Evolutionary conservation across 176 grass and related monocot genomes (phyloP).

Genomic region (Elaeis guineensis): DNA sequence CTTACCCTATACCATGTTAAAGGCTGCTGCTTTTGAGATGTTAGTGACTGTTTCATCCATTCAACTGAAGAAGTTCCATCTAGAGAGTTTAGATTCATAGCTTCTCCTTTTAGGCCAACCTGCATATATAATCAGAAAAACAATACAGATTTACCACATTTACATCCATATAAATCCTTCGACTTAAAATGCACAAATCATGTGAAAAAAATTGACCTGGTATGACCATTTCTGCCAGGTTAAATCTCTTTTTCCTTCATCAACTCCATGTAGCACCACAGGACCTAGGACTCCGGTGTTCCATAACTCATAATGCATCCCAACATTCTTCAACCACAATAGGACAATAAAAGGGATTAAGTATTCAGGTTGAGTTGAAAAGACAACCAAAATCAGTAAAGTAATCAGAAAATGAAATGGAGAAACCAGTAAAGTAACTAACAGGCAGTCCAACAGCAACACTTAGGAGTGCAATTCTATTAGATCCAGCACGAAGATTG

Average conservation of each 20-base stretch:
- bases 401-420: too few species aligned
- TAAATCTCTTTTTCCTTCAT: conserved; percentile 75
- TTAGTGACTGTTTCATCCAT: conserved; percentile 83
- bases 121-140: conserved; percentile 16
- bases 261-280: conserved; percentile 70
- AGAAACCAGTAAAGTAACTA: conserved; percentile 16
- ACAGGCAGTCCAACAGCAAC: conserved; percentile 92
- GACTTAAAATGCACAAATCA: background rate
- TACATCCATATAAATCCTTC: background rate
- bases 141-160: background rate
- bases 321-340: conserved; percentile 58
- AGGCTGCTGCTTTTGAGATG: conserved; percentile 65
- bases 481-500: conserved; percentile 78
- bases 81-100: conserved; percentile 95
- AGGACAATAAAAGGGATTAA: background rate
- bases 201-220: conserved; percentile 38
- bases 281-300: conserved; percentile 88
- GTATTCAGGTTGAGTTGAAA: background rate
- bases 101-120: conserved; percentile 96
- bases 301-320: conserved; percentile 93
- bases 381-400: too few species aligned
- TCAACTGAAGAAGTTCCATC: conserved; percentile 78
- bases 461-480: conserved; percentile 80
- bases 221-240: conserved; percentile 97
- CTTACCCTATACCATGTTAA: conserved; percentile 96